A percentile compares a stretch with the other conserved stretches of the same genome.
Evolutionary conservation across 2,329 filamentous ascomycete genomes (phyloP).

Genomic region (Calcarisporium arbuscula): DNA sequence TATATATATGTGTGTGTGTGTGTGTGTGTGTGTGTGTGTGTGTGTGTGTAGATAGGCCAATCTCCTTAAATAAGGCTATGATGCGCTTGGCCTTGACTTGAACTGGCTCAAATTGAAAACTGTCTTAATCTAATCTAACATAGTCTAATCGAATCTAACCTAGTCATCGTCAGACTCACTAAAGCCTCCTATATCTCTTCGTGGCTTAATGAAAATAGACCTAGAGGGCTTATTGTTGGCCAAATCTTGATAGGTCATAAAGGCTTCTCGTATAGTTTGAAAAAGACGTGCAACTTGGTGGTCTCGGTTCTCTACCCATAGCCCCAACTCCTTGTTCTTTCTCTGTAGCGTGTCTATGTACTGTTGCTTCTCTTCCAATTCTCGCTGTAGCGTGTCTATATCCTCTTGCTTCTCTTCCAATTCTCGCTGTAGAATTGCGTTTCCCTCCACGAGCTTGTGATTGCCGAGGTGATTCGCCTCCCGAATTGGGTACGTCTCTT

Average conservation of each 20-base stretch:
- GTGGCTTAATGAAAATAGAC: not conserved
- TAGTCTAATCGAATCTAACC: no score
- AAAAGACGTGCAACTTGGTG: constrained; percentile 1
- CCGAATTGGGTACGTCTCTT: no score
- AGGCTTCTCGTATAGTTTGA: constrained; percentile 5
- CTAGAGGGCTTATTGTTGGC: not conserved
- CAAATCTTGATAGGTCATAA: constrained; percentile 6
- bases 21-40: no score
- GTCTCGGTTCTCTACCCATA: constrained; percentile 1
- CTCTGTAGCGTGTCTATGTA: constrained; percentile 2
- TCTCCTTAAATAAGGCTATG: no score
- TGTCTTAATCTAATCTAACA: no score
- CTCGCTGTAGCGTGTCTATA: not conserved
- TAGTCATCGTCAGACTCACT: constrained; percentile 5
- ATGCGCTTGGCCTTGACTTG: no score
- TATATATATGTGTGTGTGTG: constrained; percentile 1
- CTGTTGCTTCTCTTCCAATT: constrained; percentile 3
- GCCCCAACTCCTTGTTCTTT: constrained; percentile 3
- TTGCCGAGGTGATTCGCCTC: no score
- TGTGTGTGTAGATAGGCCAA: no score
- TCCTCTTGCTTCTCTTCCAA: constrained; percentile 1
- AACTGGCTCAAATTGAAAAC: not conserved
- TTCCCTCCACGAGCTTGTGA: constrained; percentile 5
- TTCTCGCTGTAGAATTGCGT: not conserved
- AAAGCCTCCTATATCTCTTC: constrained; percentile 2